A percentile compares a stretch with the other conserved stretches of the same genome.
Evolutionary conservation across 108 stramenopile genomes (phyloP).

Genomic region (Cyclostephanos invisitatus): DNA sequence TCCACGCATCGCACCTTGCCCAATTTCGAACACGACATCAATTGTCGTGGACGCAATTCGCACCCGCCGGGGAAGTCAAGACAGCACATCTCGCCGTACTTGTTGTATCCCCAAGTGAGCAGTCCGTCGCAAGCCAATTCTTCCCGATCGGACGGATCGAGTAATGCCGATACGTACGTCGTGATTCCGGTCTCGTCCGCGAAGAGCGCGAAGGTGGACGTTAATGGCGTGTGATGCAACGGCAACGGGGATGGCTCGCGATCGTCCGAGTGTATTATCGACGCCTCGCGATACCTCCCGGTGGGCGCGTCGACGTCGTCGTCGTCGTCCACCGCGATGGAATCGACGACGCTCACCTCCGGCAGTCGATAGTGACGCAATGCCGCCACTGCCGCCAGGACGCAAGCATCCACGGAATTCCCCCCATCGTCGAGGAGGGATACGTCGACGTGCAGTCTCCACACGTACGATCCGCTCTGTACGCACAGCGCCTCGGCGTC

Average conservation of each 20-base stretch:
- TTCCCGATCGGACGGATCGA: slow-evolving; percentile 83
- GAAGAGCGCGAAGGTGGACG: slow-evolving; percentile 88
- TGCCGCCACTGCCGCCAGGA: slow-evolving; percentile 89
- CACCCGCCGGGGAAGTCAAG: slow-evolving; percentile 82
- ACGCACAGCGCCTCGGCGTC: slow-evolving; percentile 93
- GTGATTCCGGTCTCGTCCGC: slow-evolving; percentile 61
- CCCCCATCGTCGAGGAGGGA: slow-evolving; percentile 84
- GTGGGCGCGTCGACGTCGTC: background rate
- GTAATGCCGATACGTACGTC: slow-evolving; percentile 56
- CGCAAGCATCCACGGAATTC: slow-evolving; percentile 84
- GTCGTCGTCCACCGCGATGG: slow-evolving; percentile 23
- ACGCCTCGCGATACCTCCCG: slow-evolving; percentile 44
- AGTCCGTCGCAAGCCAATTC: slow-evolving; percentile 79
- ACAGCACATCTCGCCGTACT: slow-evolving; percentile 86
- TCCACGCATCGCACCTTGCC: slow-evolving; percentile 52
- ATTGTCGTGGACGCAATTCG: slow-evolving; percentile 58
- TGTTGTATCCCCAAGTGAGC: slow-evolving; percentile 80
- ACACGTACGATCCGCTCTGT: slow-evolving; percentile 84
- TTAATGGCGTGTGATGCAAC: slow-evolving; percentile 91
- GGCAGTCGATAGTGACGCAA: slow-evolving; percentile 90
- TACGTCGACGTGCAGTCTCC: slow-evolving; percentile 80
- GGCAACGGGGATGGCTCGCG: slow-evolving; percentile 91
- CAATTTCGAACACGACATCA: slow-evolving; percentile 56
- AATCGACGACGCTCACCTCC: slow-evolving; percentile 54
- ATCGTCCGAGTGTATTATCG: slow-evolving; percentile 72